Conservation (phyloP, 768 basidiomycete species). For the Butyriboletus loyo region DNA sequence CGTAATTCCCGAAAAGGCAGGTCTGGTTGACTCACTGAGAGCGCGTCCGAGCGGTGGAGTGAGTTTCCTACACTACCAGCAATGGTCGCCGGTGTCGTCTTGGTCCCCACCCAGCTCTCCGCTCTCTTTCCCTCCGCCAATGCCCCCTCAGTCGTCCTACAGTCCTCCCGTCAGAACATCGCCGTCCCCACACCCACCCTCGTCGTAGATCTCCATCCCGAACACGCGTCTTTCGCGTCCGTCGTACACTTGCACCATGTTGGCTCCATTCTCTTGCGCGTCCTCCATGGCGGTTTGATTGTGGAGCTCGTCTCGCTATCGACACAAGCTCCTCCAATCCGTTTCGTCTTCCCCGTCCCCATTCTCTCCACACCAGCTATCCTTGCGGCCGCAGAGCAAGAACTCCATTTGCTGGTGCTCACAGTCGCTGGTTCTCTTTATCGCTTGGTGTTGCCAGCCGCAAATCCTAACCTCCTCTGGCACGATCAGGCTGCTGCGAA, state of each 20-base stretch:
- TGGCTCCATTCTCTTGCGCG: slow-evolving; percentile 68
- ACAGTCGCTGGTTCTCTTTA: slow-evolving; percentile 70
- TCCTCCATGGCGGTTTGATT: slow-evolving; percentile 70
- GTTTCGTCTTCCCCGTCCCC: slow-evolving; percentile 73
- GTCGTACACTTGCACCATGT: slow-evolving; percentile 53
- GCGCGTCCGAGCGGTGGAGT: not conserved
- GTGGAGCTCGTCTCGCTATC: slow-evolving; percentile 77
- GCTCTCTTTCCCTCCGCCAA: slow-evolving; percentile 55
- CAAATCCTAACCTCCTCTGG: slow-evolving; percentile 55
- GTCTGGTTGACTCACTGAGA: slow-evolving; percentile 7
- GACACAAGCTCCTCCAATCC: slow-evolving; percentile 59
- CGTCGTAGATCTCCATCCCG: slow-evolving; percentile 46
- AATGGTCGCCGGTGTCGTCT: slow-evolving; percentile 32
- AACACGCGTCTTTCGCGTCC: slow-evolving; percentile 71
- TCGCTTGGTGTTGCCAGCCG: slow-evolving; percentile 63
- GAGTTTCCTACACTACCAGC: not conserved
- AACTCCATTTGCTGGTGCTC: slow-evolving; percentile 69
- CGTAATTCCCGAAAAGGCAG: slow-evolving; percentile 24
- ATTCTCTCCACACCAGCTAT: slow-evolving; percentile 65
- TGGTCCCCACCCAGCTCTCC: slow-evolving; percentile 62
- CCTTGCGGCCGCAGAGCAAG: slow-evolving; percentile 44
- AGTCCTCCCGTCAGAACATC: slow-evolving; percentile 55
- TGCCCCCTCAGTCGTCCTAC: slow-evolving; percentile 50
- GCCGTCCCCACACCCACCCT: slow-evolving; percentile 44
- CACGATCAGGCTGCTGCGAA: slow-evolving; percentile 48